Conservation (phyloP, 2,329 filamentous ascomycete genomes). For the Volutella citrinella region DNA sequence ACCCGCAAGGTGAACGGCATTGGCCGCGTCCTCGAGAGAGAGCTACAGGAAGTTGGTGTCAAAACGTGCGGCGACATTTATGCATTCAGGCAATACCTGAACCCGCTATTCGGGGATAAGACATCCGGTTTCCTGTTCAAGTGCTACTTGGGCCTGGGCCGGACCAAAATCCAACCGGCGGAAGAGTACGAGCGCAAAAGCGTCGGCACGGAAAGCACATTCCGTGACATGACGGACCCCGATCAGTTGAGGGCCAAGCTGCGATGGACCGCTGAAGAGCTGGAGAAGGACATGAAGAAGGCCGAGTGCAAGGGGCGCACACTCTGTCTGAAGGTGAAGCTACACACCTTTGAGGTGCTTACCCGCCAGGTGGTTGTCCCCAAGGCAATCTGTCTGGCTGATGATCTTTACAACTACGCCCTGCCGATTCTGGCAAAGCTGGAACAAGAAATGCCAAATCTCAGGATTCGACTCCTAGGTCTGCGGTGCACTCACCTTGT, state of each 20-base stretch:
- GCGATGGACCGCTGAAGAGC: slow-evolving; percentile 74
- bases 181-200: slow-evolving; percentile 91
- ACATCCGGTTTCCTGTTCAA: slow-evolving; percentile 82
- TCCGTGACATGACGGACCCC: slow-evolving; percentile 72
- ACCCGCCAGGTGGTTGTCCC: slow-evolving; percentile 77
- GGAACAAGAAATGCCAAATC: slow-evolving; percentile 74
- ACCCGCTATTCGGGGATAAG: slow-evolving; percentile 85
- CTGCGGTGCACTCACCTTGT: slow-evolving; percentile 84
- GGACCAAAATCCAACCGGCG: slow-evolving; percentile 79
- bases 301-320: slow-evolving; percentile 89
- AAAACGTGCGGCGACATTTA: slow-evolving; percentile 89
- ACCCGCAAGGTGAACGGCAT: slow-evolving; percentile 92
- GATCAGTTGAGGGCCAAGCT: slow-evolving; percentile 72
- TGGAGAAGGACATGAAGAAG: slow-evolving; percentile 79
- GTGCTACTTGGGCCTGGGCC: slow-evolving; percentile 80
- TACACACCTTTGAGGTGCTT: slow-evolving; percentile 90
- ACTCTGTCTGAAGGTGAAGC: slow-evolving; percentile 85
- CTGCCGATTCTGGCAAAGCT: slow-evolving; percentile 82
- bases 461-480: slow-evolving; percentile 84
- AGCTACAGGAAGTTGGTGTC: slow-evolving; percentile 83
- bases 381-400: slow-evolving; percentile 67
- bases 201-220: slow-evolving; percentile 91
- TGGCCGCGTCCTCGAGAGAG: slow-evolving; percentile 89
- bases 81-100: slow-evolving; percentile 67
- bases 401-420: slow-evolving; percentile 79